These are phyloP conservation scores for Solanum microdontum DNA, from an alignment of 257 asterid genomes.

Conservation along the genomic window DNA sequence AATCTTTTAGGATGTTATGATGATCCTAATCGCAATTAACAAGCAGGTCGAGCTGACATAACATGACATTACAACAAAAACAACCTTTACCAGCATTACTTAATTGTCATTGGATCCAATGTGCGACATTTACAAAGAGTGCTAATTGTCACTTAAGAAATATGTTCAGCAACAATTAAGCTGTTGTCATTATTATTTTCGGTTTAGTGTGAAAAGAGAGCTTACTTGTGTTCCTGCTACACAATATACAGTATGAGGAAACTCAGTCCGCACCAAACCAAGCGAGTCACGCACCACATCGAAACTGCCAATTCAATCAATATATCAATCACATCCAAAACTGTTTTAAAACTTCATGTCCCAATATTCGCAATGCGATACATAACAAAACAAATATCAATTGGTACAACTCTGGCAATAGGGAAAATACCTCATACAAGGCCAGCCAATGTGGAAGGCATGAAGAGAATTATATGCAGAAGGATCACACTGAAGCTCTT, in stretches of 20 bases:
- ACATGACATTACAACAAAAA: no score
- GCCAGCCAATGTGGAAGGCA: conserved; percentile 81
- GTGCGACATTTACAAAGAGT: no score
- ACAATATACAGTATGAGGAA: background rate
- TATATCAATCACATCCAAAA: background rate
- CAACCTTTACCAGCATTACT: no score
- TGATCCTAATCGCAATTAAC: rapidly evolving
- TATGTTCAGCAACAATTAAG: no score
- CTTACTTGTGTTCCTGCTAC: background rate
- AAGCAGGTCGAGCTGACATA: background rate
- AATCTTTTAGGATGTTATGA: background rate
- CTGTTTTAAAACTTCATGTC: background rate
- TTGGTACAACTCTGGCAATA: background rate
- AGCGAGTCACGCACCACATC: background rate
- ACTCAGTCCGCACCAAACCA: background rate
- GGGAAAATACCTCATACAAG: conserved; percentile 55
- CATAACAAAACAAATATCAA: background rate
- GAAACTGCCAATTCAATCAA: background rate
- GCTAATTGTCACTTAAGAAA: no score
- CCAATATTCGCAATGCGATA: background rate
- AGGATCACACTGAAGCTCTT: conserved; percentile 87
- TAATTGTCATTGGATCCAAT: no score
- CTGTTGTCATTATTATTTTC: no score
- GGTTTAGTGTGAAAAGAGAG: no score
- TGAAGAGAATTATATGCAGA: conserved; percentile 81